A percentile compares a stretch with the other conserved stretches of the same genome.
Conservation (phyloP, 495 filamentous ascomycete species). For the Xylaria nigripes region DNA sequence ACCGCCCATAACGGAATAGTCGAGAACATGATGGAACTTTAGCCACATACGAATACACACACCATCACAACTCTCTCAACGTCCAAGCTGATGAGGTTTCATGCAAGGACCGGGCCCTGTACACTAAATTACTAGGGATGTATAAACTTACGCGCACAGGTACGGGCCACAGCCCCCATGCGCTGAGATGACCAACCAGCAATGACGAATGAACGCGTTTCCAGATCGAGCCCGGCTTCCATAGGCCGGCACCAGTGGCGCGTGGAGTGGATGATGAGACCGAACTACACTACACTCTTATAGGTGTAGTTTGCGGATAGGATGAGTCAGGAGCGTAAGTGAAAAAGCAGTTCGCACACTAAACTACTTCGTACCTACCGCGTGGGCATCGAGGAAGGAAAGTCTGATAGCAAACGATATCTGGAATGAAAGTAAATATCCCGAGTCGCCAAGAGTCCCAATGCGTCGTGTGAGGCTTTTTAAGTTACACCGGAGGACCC, state of each 20-base stretch:
- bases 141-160: not conserved
- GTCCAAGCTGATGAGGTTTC: not conserved
- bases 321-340: not conserved
- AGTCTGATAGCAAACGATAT: not conserved
- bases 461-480: conserved; percentile 8
- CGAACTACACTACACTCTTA: not conserved
- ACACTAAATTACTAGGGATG: not conserved
- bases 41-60: conserved; percentile 7
- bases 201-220: not conserved
- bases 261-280: not conserved
- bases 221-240: not conserved
- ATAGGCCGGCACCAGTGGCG: not conserved
- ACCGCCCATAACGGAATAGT: conserved; percentile 3
- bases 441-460: not conserved
- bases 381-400: not conserved
- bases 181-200: not conserved
- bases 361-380: no score
- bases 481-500: conserved; percentile 1
- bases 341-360: no score
- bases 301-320: not conserved
- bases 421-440: not conserved
- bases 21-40: conserved; percentile 9
- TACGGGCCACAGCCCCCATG: not conserved
- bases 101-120: not conserved
- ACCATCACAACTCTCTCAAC: not conserved